Base-by-base conservation (phyloP, 2,329 filamentous ascomycete species). In the Pseudopithomyces chartarum region DNA sequence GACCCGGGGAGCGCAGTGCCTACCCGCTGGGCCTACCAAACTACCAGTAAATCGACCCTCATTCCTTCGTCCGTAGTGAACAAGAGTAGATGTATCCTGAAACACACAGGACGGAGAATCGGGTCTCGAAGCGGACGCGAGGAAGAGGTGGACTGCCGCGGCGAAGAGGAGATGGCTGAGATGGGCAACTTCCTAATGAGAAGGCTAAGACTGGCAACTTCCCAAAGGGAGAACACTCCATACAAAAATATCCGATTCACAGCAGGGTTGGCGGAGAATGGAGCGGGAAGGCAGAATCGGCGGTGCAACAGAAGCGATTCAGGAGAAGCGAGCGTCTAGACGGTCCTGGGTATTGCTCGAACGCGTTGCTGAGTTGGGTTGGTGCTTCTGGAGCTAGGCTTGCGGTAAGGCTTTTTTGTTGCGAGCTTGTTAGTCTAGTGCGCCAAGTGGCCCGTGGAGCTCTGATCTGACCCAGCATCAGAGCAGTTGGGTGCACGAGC, bases 1-100 rank as follows among this genome's bases (percentile, higher is more conserved):
- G 60, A 48, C 68, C 71, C 4, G 71, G 71, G 8, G 71, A 75
- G 60, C 61, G 71, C 3, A 66, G 60, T 11, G 71, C 71, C 3
- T 67, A 71, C 33, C 69, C 69, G 1, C 60, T 69, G 51, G 70
- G 69, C 5, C 40, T 61, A 26, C 56, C 54, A n/a, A 23, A 57
- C 26, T 60, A 56, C 46, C 43, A 54, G 57, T 60, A 60, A 57
- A 40, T 34, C 13, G 45, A 32, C 20, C 44, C 44, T 52, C 34
- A 13, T 45, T 59, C 29, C 19, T 29, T 45, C 49, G 49, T 44
- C 39, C 39, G 39, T 17, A 5, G 6, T 12, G 13, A 6, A 19
- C 2, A 19, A 40, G 13, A 32, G 17, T 19, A 26, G 26, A 45
- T 34, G 22, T 8, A 23, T 53, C 53, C 53, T 56, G 56, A 58